Percentiles rank a stretch among this genome's conserved stretches.
phyloP scores from a whole-genome alignment of 176 grass and related monocot species.

The Avena atlantica region DNA sequence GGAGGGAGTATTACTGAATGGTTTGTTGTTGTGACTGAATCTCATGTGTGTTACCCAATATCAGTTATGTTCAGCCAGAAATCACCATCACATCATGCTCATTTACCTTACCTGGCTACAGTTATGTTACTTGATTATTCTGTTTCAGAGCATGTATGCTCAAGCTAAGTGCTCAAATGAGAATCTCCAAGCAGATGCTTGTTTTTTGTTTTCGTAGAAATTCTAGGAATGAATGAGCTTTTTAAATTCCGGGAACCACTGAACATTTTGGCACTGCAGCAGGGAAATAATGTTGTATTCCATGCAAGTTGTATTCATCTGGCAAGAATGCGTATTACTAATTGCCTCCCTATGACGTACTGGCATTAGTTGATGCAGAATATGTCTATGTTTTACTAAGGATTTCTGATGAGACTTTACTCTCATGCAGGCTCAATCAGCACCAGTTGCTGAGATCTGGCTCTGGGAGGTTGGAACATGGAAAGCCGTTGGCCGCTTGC shows the following conservation, averaged over 20 bases:
- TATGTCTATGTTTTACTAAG: conserved; percentile 17
- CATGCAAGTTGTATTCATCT: too few relatives aligned
- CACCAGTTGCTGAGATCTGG: conserved; percentile 85
- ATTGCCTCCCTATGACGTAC: not conserved
- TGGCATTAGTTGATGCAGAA: conserved; percentile 10
- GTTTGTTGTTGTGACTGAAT: conserved; percentile 20
- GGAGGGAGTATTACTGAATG: conserved; percentile 44
- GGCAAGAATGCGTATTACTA: not conserved
- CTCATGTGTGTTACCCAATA: not conserved
- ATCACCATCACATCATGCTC: not conserved
- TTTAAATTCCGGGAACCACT: conserved; percentile 5
- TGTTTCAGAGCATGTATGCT: not conserved
- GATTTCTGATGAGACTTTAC: conserved; percentile 1
- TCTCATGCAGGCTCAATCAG: conserved; percentile 71
- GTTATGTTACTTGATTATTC: conserved; percentile 1
- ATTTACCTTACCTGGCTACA: not conserved
- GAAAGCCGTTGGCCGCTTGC: conserved; percentile 81
- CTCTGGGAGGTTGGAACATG: conserved; percentile 97
- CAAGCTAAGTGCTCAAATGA: conserved; percentile 14
- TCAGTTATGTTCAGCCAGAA: not conserved
- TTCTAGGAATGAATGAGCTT: not conserved
- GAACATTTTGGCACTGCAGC: not conserved
- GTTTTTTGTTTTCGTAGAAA: not conserved
- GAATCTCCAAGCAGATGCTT: conserved; percentile 21
- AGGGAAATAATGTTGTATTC: not conserved